Evolutionary conservation across 1,284 basidiomycete genomes (phyloP), one percentile per base, ranked within the genome.

Genomic region (Hemileia vastatrix): DNA sequence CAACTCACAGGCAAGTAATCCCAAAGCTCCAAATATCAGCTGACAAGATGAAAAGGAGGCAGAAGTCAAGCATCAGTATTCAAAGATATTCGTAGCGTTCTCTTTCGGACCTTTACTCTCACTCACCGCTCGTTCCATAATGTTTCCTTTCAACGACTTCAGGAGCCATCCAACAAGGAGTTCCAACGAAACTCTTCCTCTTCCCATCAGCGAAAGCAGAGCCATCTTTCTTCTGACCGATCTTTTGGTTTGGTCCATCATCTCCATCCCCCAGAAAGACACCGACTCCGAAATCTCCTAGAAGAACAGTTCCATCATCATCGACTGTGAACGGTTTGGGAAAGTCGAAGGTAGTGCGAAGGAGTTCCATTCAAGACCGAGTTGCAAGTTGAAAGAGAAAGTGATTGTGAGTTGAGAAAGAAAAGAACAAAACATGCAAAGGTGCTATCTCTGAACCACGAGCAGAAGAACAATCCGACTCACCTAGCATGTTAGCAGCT

Each of bases 141-240:
- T 84, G 83, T 67, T 83, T 84, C 57, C 88, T 85, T 68, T 86
- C 83, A 52, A 93, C 88, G 24, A 93, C 82, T 69, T 93, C 90
- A 1, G 90, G 90, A 0, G 90, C 88, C 90, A 93, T 93, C 88
- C 89, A 93, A 72, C 87, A 90, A 0, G 90, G 90, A 31, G 90
- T 93, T 54, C 90, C 90, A 18, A 93, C 90, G 72, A 93, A 93
- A 6, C 86, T 88, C 74, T 86, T 43, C 83, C 83, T 18, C 83
- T 78, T 57, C 72, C 78, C 63, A 79, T 81, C 54, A 78, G 77
- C 65, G 23, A 62, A 56, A 15, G 15, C 15, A 33, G 50, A 48
- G 13, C 23, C 57, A 36, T 51, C 27, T 44, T 63, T 62, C 24
- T 55, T 23, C 1, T 36, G 40, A 33, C 65, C 4, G n/a, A n/a